Conservation (phyloP, 192 early-diverging fungal genomes). For the Tieghemiomyces parasiticus region DNA sequence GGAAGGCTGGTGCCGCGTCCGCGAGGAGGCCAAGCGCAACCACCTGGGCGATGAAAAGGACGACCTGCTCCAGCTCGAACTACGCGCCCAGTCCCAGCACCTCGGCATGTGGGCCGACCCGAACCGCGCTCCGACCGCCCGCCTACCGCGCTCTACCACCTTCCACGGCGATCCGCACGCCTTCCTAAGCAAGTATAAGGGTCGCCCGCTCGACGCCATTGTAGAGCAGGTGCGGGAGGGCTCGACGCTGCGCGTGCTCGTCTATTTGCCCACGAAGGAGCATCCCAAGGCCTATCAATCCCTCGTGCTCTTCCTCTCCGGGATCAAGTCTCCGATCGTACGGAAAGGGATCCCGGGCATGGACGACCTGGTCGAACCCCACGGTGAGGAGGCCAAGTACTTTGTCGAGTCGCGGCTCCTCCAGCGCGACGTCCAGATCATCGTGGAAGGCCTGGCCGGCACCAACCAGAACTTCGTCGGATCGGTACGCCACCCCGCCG, state of each 20-base stretch:
- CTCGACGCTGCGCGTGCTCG: constrained; percentile 58
- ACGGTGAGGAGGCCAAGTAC: constrained; percentile 82
- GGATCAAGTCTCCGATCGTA: constrained; percentile 71
- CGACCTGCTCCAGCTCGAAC: constrained; percentile 45
- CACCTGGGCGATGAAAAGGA: constrained; percentile 22
- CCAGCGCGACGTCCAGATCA: constrained; percentile 78
- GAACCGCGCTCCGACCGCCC: constrained; percentile 15
- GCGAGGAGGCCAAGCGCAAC: constrained; percentile 32
- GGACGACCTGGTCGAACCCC: constrained; percentile 68
- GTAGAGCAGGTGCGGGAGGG: constrained; percentile 95
- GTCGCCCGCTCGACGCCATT: constrained; percentile 63
- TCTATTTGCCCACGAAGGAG: constrained; percentile 37
- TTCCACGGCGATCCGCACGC: constrained; percentile 47
- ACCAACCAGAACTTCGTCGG: constrained; percentile 58
- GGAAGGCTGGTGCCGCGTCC: constrained; percentile 75
- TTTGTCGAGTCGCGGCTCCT: constrained; percentile 83
- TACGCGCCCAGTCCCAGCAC: constrained; percentile 44
- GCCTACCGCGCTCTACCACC: constrained; percentile 21
- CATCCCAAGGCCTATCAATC: constrained; percentile 55
- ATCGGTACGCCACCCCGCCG: constrained; percentile 61
- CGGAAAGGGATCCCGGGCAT: constrained; percentile 58
- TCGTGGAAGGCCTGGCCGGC: constrained; percentile 60
- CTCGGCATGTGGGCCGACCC: constrained; percentile 64
- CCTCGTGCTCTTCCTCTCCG: constrained; percentile 52
- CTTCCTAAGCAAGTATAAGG: constrained; percentile 69